Conservation (phyloP, 768 basidiomycete species). For the Termitomyces sp. region DNA sequence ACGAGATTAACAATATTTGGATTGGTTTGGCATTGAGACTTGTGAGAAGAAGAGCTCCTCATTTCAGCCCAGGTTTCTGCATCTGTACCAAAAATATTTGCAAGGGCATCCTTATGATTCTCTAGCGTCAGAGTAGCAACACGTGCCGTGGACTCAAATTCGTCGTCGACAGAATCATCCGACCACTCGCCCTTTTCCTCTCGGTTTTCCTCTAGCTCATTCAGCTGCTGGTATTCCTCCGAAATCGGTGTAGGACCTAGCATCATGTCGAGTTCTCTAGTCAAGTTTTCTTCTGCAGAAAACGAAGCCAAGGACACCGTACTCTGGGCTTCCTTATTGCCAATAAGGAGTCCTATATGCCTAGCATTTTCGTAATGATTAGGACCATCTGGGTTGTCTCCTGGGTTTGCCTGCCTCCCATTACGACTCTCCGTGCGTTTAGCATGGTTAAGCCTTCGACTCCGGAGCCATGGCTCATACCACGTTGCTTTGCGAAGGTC, state of each 20-base stretch:
- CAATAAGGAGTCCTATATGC: constrained; percentile 49
- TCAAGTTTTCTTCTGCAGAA: constrained; percentile 9
- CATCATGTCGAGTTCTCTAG: background rate
- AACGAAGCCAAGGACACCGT: constrained; percentile 22
- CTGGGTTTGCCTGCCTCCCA: constrained; percentile 18
- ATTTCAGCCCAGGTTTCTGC: constrained; percentile 58
- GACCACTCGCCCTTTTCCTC: constrained; percentile 9
- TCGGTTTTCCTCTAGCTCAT: background rate
- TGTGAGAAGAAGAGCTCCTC: constrained; percentile 24
- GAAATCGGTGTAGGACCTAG: background rate
- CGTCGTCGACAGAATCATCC: constrained; percentile 25
- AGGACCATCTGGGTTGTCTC: constrained; percentile 16
- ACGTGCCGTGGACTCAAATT: constrained; percentile 33
- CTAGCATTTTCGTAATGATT: constrained; percentile 18
- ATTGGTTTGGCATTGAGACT: constrained; percentile 24
- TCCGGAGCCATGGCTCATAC: constrained; percentile 82
- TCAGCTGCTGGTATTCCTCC: constrained; percentile 27
- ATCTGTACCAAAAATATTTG: constrained; percentile 63
- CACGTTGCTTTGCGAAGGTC: constrained; percentile 74
- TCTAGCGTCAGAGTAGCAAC: constrained; percentile 27
- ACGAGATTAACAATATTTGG: constrained; percentile 49
- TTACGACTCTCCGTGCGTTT: constrained; percentile 46
- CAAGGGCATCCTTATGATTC: constrained; percentile 40
- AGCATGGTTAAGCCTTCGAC: constrained; percentile 53
- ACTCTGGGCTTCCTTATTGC: constrained; percentile 37